Evolutionary conservation across 2,329 filamentous ascomycete species (phyloP), one percentile per base, ranked within the genome.

Genomic region (Fusarium bactridioides): DNA sequence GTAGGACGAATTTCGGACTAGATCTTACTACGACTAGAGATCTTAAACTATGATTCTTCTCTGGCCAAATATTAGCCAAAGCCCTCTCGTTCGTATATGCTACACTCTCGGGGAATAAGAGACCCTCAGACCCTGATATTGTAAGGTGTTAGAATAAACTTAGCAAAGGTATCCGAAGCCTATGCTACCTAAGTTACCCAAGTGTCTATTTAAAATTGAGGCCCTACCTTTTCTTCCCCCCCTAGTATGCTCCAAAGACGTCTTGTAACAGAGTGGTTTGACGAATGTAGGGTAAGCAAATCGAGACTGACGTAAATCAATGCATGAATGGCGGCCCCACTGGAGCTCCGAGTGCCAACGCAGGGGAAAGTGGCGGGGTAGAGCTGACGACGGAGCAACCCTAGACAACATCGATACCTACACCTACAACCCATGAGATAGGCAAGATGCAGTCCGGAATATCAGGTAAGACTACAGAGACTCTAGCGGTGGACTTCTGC

Each of bases 401-500:
- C 64, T 67, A 57, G 67, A 56, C 61, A 68, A 57, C 66, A 65
- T 66, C 31, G 54, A 65, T 61, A 60, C 48, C 60, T 70, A 62
- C 63, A 63, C 43, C 56, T 54, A 55, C 43, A 50, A 48, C 13
- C 21, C 50, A 53, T 53, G 33, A 55, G 16, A 61, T 53, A 62
- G 40, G 68, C 63, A 80, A 68, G 58, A 94, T 94, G 92, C 92
- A 94, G 85, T 94, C 92, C 40, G 92, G 92, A 82, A 94, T 94
- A 76, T 89, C 91, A 82, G 92, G 92, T 92, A 85, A 56, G 78
- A n/a, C 53, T 31, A 13, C 10, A 8, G 19, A 23, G 23, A 11
- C 35, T 3, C 25, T 54, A 23, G 47, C 38, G n/a, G 29, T 21
- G 35, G 15, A 11, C 11, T 33, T 9, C n/a, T 41, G 40, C 65